A percentile compares a stretch with the other conserved stretches of the same genome.
These are phyloP conservation scores for Cutaneotrichosporon arboriforme DNA, from an alignment of 1,284 basidiomycete species.

Conservation along the genomic window DNA sequence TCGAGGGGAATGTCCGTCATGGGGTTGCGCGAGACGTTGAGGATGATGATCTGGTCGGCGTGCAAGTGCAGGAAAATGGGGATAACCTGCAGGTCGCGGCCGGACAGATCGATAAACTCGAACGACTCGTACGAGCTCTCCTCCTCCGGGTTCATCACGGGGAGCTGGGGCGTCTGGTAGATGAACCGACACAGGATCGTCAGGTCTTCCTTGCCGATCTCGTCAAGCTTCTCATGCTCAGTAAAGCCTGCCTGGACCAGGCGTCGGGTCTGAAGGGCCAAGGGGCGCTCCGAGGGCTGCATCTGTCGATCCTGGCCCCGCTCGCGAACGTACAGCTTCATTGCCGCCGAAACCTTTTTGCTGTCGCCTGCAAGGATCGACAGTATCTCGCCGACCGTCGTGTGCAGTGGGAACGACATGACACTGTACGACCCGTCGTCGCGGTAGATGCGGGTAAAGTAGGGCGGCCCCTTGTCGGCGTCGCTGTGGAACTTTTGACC, in stretches of 20 bases:
- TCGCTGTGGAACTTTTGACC: not conserved
- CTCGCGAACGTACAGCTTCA: conserved; percentile 76
- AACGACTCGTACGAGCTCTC: conserved; percentile 69
- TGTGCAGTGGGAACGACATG: conserved; percentile 59
- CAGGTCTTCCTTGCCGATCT: conserved; percentile 74
- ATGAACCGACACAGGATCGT: conserved; percentile 85
- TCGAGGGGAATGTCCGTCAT: conserved; percentile 95
- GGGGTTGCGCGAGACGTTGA: conserved; percentile 90
- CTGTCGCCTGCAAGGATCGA: conserved; percentile 53
- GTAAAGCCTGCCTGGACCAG: conserved; percentile 90
- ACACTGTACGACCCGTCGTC: conserved; percentile 70
- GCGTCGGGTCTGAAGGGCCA: conserved; percentile 75
- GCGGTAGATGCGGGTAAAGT: conserved; percentile 67
- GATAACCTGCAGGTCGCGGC: conserved; percentile 77
- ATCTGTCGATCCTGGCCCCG: conserved; percentile 77
- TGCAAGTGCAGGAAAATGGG: conserved; percentile 84
- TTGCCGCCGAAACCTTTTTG: conserved; percentile 56
- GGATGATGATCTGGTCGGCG: conserved; percentile 76
- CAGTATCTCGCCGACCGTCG: conserved; percentile 67
- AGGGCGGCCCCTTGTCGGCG: conserved; percentile 20
- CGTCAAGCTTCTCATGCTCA: conserved; percentile 70
- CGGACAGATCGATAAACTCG: conserved; percentile 78
- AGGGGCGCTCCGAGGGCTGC: conserved; percentile 73
- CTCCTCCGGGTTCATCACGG: conserved; percentile 60
- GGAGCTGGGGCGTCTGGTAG: conserved; percentile 52